Conservation (phyloP, 805 yeast genomes). For the Wickerhamiella kazuoi region DNA sequence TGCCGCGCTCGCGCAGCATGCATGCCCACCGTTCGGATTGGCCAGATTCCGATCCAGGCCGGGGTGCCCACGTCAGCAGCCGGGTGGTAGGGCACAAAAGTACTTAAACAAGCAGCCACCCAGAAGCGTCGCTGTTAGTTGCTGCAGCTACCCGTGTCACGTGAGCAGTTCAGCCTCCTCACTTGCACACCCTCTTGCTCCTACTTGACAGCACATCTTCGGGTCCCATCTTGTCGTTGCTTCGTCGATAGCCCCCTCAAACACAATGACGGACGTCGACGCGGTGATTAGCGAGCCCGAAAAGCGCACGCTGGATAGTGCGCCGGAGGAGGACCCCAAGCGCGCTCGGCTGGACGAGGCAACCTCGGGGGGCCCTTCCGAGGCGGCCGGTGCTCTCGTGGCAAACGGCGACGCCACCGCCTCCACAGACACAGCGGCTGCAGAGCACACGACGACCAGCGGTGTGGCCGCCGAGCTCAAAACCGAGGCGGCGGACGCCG, state of each 20-base stretch:
- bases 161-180: neutral
- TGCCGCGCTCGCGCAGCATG: no score
- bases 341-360: slow-evolving; percentile 1
- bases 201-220: neutral
- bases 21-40: no score
- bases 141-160: neutral
- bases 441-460: neutral
- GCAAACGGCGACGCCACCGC: neutral
- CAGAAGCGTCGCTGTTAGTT: neutral
- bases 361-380: neutral
- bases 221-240: neutral
- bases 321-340: slow-evolving; percentile 1
- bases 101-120: neutral
- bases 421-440: neutral
- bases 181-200: neutral
- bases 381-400: neutral
- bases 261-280: neutral
- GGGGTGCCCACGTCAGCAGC: neutral
- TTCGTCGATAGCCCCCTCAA: neutral
- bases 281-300: neutral
- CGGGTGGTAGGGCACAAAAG: neutral
- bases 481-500: neutral
- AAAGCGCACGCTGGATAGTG: slow-evolving; percentile 1
- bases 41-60: neutral
- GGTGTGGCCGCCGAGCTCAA: neutral